These are phyloP conservation scores for Nitzschia sp. DNA, from an alignment of 108 stramenopile species.

Conservation along the genomic window DNA sequence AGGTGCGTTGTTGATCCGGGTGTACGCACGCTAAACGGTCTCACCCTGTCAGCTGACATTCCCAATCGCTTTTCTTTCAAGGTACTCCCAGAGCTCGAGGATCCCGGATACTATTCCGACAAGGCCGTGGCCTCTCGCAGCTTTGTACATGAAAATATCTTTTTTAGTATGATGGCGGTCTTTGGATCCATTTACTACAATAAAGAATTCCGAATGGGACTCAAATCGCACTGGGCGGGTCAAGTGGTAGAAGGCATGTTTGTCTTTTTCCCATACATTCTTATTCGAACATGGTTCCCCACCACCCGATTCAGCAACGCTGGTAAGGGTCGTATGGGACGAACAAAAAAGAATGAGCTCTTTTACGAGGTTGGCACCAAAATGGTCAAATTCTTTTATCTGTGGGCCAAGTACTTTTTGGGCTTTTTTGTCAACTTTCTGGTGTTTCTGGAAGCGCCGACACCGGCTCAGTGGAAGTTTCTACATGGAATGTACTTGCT, in stretches of 20 bases:
- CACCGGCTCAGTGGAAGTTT: constrained; percentile 29
- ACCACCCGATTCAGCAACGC: constrained; percentile 38
- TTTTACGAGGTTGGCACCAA: constrained; percentile 35
- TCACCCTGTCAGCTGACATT: no score
- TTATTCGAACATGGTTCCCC: constrained; percentile 42
- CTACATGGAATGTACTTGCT: constrained; percentile 35
- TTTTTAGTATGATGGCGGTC: constrained; percentile 28
- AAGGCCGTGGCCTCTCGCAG: constrained; percentile 38
- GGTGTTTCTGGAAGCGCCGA: constrained; percentile 29
- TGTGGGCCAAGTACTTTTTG: constrained; percentile 57
- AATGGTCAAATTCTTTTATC: constrained; percentile 43
- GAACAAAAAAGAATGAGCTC: constrained; percentile 14
- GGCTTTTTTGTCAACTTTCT: constrained; percentile 47
- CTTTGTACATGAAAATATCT: constrained; percentile 51
- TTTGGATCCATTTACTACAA: constrained; percentile 44
- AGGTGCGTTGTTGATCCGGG: no score
- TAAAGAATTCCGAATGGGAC: constrained; percentile 11
- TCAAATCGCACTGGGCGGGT: constrained; percentile 24
- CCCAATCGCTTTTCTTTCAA: no score
- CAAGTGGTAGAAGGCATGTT: constrained; percentile 25
- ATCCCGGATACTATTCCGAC: constrained; percentile 49
- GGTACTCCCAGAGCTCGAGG: constrained; percentile 42
- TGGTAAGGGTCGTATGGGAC: constrained; percentile 23
- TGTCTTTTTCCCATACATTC: constrained; percentile 41
- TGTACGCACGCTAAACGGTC: no score